Evolutionary conservation across 352 stramenopile species (phyloP), one percentile per base, ranked within the genome.

Genomic region (Phytophthora kernoviae): DNA sequence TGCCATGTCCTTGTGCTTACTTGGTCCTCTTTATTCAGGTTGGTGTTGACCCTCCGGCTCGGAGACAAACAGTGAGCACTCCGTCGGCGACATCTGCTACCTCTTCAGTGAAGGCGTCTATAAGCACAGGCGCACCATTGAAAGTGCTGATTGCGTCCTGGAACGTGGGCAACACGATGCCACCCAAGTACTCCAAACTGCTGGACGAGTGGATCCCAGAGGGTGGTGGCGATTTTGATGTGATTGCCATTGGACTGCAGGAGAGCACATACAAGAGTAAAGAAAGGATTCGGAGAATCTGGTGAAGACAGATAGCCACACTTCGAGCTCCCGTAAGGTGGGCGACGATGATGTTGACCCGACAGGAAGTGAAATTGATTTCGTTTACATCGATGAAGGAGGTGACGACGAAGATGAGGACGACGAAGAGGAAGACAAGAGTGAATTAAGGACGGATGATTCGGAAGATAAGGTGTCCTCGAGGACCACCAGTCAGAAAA

Each of bases 121-220:
- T 52, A 7, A 65, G 24, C 39, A 62, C 18, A 24, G 57, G 56
- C 12, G 42, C 43, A 10, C 43, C 58, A 6, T 63, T 91, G 11
- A 81, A 83, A 56, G 71, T 91, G 26, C 66, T 90, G n/a, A 43
- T 91, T 36, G 78, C 65, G 2, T 90, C 87, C 6, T 96, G 87
- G 87, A 96, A 96, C 47, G 78, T 96, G 5, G 87, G 87, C 41
- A 96, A 96, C 52, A 83, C 81, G 7, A 90, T 88, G 80, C 83
- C 85, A 20, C 83, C 85, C 1, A 86, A 87, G 52, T 65, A 73
- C 43, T 54, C 65, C 2, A 79, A 70, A 14, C 37, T 73, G 32
- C 58, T 96, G 45, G 46, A 65, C 41, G 54, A 81, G 37, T 96
- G 88, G 88, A 83, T 96, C 36, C 88, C 87, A 4, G 66, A 79